phyloP scores from a whole-genome alignment of 2,329 filamentous ascomycete genomes.

The Pseudogymnoascus sp. region DNA sequence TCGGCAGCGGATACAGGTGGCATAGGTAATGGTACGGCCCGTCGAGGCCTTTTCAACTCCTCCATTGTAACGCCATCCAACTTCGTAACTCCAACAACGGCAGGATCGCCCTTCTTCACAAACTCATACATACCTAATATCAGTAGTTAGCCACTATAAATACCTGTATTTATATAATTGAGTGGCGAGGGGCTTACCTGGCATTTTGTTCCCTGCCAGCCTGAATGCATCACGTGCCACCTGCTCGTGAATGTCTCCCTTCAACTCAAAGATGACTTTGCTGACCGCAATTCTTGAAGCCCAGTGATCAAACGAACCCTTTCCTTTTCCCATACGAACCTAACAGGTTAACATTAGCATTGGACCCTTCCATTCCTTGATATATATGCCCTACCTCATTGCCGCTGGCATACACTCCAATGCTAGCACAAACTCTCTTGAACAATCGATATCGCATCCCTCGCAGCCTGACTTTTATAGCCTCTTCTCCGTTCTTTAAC shows the following conservation, averaged over 20 bases:
- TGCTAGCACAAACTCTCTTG: conserved; percentile 82
- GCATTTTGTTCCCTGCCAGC: conserved; percentile 88
- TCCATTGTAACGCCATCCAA: conserved; percentile 74
- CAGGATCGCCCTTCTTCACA: conserved; percentile 82
- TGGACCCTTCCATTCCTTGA: not conserved
- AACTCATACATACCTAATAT: conserved; percentile 74
- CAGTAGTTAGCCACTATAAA: not conserved
- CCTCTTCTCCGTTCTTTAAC: conserved; percentile 85
- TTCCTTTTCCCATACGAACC: conserved; percentile 98
- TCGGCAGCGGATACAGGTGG: not conserved
- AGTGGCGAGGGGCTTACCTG: conserved; percentile 53
- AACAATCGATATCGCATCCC: conserved; percentile 90
- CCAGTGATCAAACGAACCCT: conserved; percentile 96
- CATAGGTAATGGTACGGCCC: conserved; percentile 43
- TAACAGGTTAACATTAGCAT: conserved; percentile 24
- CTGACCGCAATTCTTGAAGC: conserved; percentile 82
- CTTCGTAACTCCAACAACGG: conserved; percentile 89
- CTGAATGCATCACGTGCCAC: conserved; percentile 89
- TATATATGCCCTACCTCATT: conserved; percentile 59
- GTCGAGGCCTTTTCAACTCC: conserved; percentile 72
- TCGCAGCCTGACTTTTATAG: conserved; percentile 79
- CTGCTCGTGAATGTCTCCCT: conserved; percentile 88
- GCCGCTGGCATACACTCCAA: conserved; percentile 90
- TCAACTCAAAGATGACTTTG: conserved; percentile 86
- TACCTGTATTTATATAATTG: not conserved